phyloP scores from a whole-genome alignment of 163 green algal species.

The Scenedesmus sp. region DNA sequence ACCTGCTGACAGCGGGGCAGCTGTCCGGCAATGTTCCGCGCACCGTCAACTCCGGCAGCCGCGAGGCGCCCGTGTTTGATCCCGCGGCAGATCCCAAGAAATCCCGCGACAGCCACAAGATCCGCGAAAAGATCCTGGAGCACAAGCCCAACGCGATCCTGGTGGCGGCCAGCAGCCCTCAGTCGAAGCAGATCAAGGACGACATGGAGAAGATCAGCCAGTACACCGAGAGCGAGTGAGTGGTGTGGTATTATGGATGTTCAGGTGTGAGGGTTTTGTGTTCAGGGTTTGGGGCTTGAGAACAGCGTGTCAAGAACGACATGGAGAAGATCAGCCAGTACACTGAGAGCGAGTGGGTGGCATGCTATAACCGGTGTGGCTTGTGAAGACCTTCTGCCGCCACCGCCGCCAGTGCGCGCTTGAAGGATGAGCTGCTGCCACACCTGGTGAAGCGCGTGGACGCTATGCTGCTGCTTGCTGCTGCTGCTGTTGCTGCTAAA shows the following conservation, averaged over 20 bases:
- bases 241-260: background rate
- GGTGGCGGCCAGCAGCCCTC: constrained; percentile 64
- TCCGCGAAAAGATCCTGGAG: constrained; percentile 74
- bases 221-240: constrained; percentile 61
- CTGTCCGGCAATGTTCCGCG: constrained; percentile 72
- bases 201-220: constrained; percentile 75
- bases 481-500: background rate
- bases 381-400: no score
- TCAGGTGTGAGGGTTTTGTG: no score
- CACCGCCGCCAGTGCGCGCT: constrained; percentile 20
- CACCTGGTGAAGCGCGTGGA: no score
- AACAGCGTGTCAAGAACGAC: constrained; percentile 64
- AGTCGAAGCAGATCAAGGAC: constrained; percentile 66
- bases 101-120: constrained; percentile 61
- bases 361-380: no score
- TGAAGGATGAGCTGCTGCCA: constrained; percentile 38
- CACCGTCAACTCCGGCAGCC: constrained; percentile 46
- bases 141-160: constrained; percentile 81
- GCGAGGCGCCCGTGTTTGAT: constrained; percentile 49
- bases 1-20: constrained; percentile 84
- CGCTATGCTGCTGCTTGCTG: no score
- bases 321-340: constrained; percentile 65
- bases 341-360: constrained; percentile 51
- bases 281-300: background rate
- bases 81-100: constrained; percentile 73